These are phyloP conservation scores for Bonnemaisonia californica DNA, from an alignment of 31 red algal species.

Conservation along the genomic window DNA sequence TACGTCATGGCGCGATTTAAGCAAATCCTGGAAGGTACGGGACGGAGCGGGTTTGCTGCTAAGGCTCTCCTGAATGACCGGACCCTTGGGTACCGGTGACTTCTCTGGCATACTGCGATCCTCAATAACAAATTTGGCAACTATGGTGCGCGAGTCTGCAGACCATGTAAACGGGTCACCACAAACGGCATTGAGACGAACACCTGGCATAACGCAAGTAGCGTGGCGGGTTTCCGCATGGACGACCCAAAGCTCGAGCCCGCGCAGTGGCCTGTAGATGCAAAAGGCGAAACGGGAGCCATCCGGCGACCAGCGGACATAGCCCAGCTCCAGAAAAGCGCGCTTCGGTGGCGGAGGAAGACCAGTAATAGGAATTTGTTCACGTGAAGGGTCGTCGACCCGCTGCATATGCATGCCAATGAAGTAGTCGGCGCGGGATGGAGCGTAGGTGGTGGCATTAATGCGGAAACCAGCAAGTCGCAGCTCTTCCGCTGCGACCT, in stretches of 20 bases:
- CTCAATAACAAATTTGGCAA: conserved; percentile 80
- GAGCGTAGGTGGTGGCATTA: conserved; percentile 84
- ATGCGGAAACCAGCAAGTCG: conserved; percentile 92
- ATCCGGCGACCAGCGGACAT: conserved; percentile 89
- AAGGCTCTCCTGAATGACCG: conserved; percentile 68
- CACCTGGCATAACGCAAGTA: conserved; percentile 34
- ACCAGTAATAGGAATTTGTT: conserved; percentile 38
- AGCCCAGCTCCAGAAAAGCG: conserved; percentile 72
- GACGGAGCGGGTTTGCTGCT: conserved; percentile 50
- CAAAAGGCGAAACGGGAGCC: conserved; percentile 84
- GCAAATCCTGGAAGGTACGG: conserved; percentile 74
- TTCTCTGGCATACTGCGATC: conserved; percentile 53
- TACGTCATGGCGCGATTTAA: conserved; percentile 76
- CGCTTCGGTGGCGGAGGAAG: conserved; percentile 50
- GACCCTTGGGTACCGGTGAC: conserved; percentile 66
- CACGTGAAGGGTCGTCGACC: conserved; percentile 43
- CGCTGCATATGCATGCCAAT: conserved; percentile 69
- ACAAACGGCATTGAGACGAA: conserved; percentile 72
- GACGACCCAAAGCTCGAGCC: conserved; percentile 80
- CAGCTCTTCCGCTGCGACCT: conserved; percentile 80
- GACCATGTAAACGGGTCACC: conserved; percentile 77
- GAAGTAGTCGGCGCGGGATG: conserved; percentile 82
- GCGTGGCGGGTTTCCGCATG: conserved; percentile 46
- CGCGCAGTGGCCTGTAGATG: conserved; percentile 60
- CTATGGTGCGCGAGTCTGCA: conserved; percentile 44